Percentiles rank a stretch among this genome's conserved stretches.
These are phyloP conservation scores for Ogataea nitratoaversa DNA, from an alignment of 805 yeast species.

Conservation along the genomic window DNA sequence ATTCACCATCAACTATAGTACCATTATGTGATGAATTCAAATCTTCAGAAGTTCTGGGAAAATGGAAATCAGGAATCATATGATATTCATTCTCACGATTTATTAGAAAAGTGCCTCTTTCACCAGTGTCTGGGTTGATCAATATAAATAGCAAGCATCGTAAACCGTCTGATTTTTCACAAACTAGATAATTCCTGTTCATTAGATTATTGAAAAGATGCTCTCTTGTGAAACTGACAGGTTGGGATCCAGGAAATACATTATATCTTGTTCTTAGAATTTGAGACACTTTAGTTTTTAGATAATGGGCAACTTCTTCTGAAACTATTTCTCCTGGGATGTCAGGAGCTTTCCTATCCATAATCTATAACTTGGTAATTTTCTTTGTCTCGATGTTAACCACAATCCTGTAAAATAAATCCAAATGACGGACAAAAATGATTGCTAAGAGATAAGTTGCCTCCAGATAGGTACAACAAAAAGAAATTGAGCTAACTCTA, in stretches of 20 bases:
- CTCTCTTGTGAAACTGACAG: slow-evolving; percentile 77
- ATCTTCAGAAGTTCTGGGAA: slow-evolving; percentile 53
- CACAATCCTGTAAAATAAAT: too few species aligned
- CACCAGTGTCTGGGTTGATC: slow-evolving; percentile 57
- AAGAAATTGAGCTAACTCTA: too few species aligned
- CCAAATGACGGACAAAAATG: too few species aligned
- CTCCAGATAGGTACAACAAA: too few species aligned
- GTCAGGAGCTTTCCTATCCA: slow-evolving; percentile 60
- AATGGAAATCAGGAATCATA: slow-evolving; percentile 77
- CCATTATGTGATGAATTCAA: slow-evolving; percentile 72
- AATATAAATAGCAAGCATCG: slow-evolving; percentile 73
- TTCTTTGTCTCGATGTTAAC: too few species aligned
- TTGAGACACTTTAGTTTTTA: slow-evolving; percentile 64
- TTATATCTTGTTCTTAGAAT: slow-evolving; percentile 52
- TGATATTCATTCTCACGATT: slow-evolving; percentile 87
- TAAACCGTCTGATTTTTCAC: slow-evolving; percentile 94
- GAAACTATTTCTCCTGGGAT: slow-evolving; percentile 85
- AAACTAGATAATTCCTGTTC: slow-evolving; percentile 80
- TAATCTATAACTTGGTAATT: too few species aligned
- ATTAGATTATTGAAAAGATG: slow-evolving; percentile 63
- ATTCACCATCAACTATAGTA: slow-evolving; percentile 89
- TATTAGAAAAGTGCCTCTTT: slow-evolving; percentile 85
- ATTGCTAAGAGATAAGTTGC: too few species aligned
- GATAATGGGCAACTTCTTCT: slow-evolving; percentile 61
- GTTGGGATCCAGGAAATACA: slow-evolving; percentile 89